Base-by-base conservation (phyloP, 805 yeast species). In the Pichia occidentalis region DNA sequence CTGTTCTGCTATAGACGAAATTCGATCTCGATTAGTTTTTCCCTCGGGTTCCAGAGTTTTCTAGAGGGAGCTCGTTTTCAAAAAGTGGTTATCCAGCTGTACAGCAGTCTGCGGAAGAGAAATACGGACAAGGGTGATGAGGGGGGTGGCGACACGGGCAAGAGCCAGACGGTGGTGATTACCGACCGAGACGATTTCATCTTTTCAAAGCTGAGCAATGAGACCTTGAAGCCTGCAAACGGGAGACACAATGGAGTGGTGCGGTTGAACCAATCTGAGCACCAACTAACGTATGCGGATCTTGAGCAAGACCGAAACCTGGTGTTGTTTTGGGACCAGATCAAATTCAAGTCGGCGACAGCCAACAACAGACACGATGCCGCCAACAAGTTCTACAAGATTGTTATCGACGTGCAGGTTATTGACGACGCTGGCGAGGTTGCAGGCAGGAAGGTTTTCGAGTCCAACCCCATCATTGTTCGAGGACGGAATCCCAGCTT, bases 401-500 rank as follows among this genome's bases (percentile, higher is more conserved):
- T 43, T 48, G 44, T 37, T 44, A 40, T 42, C 28, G 46, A 17
- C 42, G 46, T 18, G 28, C 43, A 23, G 47, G 48, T 29, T 35
- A 46, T 23, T 32, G 51, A 26, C 48, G 40, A 25, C 52, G 53
- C 7, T 51, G 52, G 36, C 10, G 47, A 49, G 37, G 41, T 50
- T 8, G 45, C 46, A 7, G 34, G 42, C 21, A 16, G 44, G 5
- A 45, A 47, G 16, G 40, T 32, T 8, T 45, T 51, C 7, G 37
- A 40, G 16, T 56, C 60, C 0, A 38, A 66, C 23, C 75, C 73
- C 2, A 67, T 72, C 7, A 67, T 70, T 21, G 77, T 71, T 4
- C 51, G 77, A 44, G 77, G 77, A 5, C 53, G 77, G 36, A 71
- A 71, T 45, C 77, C 77, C 5, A 62, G 70, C 18, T 72, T 72